These are phyloP conservation scores for Achlya hypogyna DNA, from an alignment of 352 stramenopile genomes.

Conservation along the genomic window DNA sequence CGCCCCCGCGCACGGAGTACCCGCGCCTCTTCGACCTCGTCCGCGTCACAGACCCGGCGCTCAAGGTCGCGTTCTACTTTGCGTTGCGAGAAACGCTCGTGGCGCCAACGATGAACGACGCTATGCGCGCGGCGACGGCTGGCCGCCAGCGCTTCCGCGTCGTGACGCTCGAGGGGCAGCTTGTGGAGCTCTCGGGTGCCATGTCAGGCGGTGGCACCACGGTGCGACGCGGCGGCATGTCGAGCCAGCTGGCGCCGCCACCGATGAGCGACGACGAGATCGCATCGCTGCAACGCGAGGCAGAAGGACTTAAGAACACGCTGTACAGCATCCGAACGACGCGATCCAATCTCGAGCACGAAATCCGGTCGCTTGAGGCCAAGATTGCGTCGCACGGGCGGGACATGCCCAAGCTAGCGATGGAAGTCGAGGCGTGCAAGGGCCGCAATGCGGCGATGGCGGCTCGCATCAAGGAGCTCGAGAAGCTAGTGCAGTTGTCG, in stretches of 20 bases:
- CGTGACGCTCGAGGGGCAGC: conserved; percentile 95
- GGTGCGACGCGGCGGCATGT: conserved; percentile 91
- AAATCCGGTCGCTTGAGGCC: conserved; percentile 76
- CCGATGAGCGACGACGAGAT: conserved; percentile 57
- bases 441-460: conserved; percentile 50
- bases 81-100: conserved; percentile 97
- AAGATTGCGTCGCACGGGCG: conserved; percentile 85
- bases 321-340: conserved; percentile 51
- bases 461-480: conserved; percentile 65
- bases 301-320: conserved; percentile 36
- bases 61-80: conserved; percentile 93
- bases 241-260: conserved; percentile 39
- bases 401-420: conserved; percentile 84
- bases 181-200: conserved; percentile 98
- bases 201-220: conserved; percentile 97
- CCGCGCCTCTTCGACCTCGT: conserved; percentile 86
- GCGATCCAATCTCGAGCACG: conserved; percentile 67
- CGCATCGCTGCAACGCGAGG: conserved; percentile 44
- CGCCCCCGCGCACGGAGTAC: conserved; percentile 41
- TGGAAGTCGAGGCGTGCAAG: conserved; percentile 63
- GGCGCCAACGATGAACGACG: conserved; percentile 91
- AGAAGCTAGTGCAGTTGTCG: conserved; percentile 83
- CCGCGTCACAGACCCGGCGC: conserved; percentile 79
- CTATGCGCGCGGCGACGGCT: conserved; percentile 83
- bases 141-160: conserved; percentile 93